Evolutionary conservation across 352 stramenopile genomes (phyloP), one percentile per base, ranked within the genome.

Genomic region (Plasmopara muralis): DNA sequence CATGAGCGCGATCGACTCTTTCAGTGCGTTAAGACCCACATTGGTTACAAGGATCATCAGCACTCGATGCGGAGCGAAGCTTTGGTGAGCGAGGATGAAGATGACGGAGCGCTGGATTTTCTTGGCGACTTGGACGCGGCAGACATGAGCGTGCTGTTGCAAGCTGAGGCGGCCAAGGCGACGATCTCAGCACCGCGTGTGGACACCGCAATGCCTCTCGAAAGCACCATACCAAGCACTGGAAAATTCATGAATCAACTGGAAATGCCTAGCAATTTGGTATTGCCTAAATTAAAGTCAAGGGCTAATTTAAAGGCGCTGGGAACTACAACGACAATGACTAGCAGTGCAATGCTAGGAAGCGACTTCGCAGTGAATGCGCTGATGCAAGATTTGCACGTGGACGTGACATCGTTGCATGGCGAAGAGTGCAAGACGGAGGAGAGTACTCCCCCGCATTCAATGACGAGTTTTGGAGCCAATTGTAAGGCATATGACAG

Each of bases 361-460:
- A 68, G 50, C 12, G 75, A 86, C n/a, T 62, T 50, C 0, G 48
- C 53, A 30, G 75, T 87, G 4, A 44, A 71, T 9, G 70, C 62
- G 39, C 33, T 89, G 42, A 78, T 89, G 64, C 54, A 70, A 39
- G 67, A 77, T 37, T 49, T 85, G 47, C 42, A 77, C 7, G 43
- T 89, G 33, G 57, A 83, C 25, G 53, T 77, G 28, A 65, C 53
- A 34, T 50, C 68, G 10, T 13, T 66, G 16, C 47, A 63, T 4
- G 49, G 54, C 9, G 62, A 83, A 46, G 74, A 84, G 57, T 41
- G 37, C 25, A 83, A 85, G 53, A 83, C 68, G 7, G 74, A 85
- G 34, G 72, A 84, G 48, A 77, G 62, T 33, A 78, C 66, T 12
- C 69, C 67, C 8, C 61, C 64, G 7, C 59, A 77, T 48, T 39